These are phyloP conservation scores for Talaromyces borbonicus DNA, from an alignment of 495 filamentous ascomycete genomes.

Conservation along the genomic window DNA sequence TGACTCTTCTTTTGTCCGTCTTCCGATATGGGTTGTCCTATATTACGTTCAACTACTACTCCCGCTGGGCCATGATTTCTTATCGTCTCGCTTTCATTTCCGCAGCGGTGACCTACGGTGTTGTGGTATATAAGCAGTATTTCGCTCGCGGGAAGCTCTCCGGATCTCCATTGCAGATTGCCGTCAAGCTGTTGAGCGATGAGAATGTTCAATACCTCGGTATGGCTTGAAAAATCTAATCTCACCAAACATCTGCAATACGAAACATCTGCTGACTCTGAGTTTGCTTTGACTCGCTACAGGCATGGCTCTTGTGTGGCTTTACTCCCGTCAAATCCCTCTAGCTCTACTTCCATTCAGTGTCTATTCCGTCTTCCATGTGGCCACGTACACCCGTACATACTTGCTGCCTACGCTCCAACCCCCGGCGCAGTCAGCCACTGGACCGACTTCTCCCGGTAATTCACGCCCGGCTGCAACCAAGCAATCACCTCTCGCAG, in stretches of 20 bases:
- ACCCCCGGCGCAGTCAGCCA: constrained; percentile 22
- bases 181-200: constrained; percentile 59
- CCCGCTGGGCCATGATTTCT: constrained; percentile 60
- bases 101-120: constrained; percentile 88
- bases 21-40: constrained; percentile 74
- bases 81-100: constrained; percentile 86
- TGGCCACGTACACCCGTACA: constrained; percentile 60
- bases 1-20: constrained; percentile 73
- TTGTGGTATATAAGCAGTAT: constrained; percentile 98
- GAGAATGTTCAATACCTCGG: constrained; percentile 97
- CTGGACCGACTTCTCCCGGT: constrained; percentile 36
- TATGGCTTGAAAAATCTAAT: no score
- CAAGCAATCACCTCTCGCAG: constrained; percentile 58
- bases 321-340: constrained; percentile 78
- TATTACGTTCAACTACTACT: constrained; percentile 72
- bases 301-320: constrained; percentile 96
- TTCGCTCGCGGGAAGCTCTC: constrained; percentile 62
- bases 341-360: constrained; percentile 88
- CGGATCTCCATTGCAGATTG: constrained; percentile 49
- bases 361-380: constrained; percentile 97
- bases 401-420: constrained; percentile 44
- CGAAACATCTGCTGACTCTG: not conserved
- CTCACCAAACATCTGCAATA: no score
- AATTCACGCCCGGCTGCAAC: constrained; percentile 45
- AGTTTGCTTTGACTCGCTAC: constrained; percentile 7